Conservation (phyloP, 192 early-diverging fungal species). For the Phycomyces blakesleeanus region DNA sequence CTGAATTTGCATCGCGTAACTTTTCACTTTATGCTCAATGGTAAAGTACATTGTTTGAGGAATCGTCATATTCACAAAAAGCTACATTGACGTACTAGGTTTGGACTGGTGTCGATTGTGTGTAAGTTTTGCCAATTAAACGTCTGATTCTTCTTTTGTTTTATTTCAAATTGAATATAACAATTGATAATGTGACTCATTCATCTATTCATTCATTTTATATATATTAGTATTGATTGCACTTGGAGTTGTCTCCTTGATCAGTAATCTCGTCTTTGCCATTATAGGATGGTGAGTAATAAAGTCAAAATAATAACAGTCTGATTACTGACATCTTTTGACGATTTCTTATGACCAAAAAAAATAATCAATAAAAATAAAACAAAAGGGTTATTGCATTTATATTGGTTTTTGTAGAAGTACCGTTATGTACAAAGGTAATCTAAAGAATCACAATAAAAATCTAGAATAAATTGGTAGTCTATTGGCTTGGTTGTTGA, state of each 20-base stretch:
- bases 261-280: constrained; percentile 16
- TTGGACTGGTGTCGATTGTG: constrained; percentile 19
- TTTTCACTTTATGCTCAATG: constrained; percentile 31
- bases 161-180: no score
- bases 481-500: no score
- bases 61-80: neutral
- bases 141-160: no score
- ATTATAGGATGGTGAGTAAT: constrained; percentile 28
- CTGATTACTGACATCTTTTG: neutral
- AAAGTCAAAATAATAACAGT: neutral
- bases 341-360: neutral
- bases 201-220: no score
- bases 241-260: constrained; percentile 13
- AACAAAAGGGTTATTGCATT: constrained; percentile 26
- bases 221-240: constrained; percentile 20
- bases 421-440: constrained; percentile 30
- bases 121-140: constrained; percentile 20
- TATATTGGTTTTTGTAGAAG: constrained; percentile 29
- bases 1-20: constrained; percentile 25
- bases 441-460: neutral
- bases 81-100: constrained; percentile 3
- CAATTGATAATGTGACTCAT: no score
- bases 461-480: no score
- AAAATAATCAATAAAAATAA: no score
- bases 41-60: constrained; percentile 15